Evolutionary conservation across 768 basidiomycete species (phyloP), one percentile per base, ranked within the genome.

Genomic region (Baorangia bicolor): DNA sequence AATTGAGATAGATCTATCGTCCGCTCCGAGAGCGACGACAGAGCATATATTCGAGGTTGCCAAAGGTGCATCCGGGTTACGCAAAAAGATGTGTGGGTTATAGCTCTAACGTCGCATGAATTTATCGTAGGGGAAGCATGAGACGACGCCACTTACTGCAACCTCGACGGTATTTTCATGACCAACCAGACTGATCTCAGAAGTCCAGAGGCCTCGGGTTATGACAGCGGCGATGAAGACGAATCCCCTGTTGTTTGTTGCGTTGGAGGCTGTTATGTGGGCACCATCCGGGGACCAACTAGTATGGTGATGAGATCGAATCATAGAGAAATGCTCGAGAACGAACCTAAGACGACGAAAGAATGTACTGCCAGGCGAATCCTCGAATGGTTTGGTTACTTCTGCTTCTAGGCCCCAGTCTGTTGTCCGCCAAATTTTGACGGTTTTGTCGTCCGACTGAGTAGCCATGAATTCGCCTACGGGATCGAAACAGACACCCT

Each of bases 241-340:
- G 54, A 94, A 94, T 20, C 94, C 94, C 59, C 88, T 87, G 64
- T 92, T 92, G 70, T 98, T 98, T 51, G 94, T 97, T 2, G 95
- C 93, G 67, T 98, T 98, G 1, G 95, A 95, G 1, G 94, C 92
- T 3, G 94, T 97, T 56, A 99, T 93, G 68, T 97, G 94, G 2
- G 95, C 91, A n/a, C 96, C 96, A 66, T 98, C 96, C 2, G 96
- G 96, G 0, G 95, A 98, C 96, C 96, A 99, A 64, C 94, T 96
- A 57, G 8, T 5, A 57, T 44, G 20, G 31, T 11, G 18, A 21
- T 60, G 45, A 49, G 51, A 27, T 38, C 13, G 8, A 16, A 27
- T 31, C 35, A 18, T 30, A 31, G 14, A 23, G 13, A 31, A 46
- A 45, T 25, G 20, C 8, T 21, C n/a, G 2, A 46, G n/a, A 18